A percentile compares a stretch with the other conserved stretches of the same genome.
These are phyloP conservation scores for Cyberlindnera samutprakarnensis DNA, from an alignment of 805 yeast genomes.

Conservation along the genomic window DNA sequence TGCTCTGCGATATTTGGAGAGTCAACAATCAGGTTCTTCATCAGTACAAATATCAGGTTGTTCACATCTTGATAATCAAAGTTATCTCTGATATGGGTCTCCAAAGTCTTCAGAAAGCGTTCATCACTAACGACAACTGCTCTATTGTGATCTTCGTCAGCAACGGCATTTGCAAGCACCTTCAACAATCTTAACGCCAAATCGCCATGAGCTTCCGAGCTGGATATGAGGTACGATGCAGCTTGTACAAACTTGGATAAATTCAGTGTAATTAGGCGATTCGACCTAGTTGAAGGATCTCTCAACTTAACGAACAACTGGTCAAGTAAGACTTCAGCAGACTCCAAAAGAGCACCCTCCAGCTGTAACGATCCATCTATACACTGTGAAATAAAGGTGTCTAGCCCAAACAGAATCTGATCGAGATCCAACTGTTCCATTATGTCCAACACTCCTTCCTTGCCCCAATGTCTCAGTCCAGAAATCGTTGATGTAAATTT, in stretches of 20 bases:
- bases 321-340: constrained; percentile 17
- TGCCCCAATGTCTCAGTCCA: too few relatives aligned
- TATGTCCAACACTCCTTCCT: too few relatives aligned
- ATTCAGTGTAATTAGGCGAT: constrained; percentile 10
- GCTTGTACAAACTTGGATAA: constrained; percentile 10
- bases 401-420: constrained; percentile 19
- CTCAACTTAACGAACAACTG: constrained; percentile 18
- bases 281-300: constrained; percentile 10
- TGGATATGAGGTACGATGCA: constrained; percentile 7
- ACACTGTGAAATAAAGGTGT: constrained; percentile 15
- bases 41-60: constrained; percentile 9
- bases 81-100: constrained; percentile 9
- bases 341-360: constrained; percentile 15
- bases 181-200: constrained; percentile 14
- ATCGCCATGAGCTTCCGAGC: constrained; percentile 2
- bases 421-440: too few relatives aligned
- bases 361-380: constrained; percentile 4
- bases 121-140: constrained; percentile 4
- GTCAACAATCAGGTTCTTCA: constrained; percentile 17
- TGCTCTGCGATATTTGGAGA: constrained; percentile 8
- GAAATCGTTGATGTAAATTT: too few relatives aligned
- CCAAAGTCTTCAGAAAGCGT: constrained; percentile 6
- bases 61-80: constrained; percentile 18
- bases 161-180: constrained; percentile 21
- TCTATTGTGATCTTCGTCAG: constrained; percentile 20